Percentiles rank a stretch among this genome's conserved stretches.
Conservation (phyloP, 768 basidiomycete species). For the Tricholoma saponaceum region DNA sequence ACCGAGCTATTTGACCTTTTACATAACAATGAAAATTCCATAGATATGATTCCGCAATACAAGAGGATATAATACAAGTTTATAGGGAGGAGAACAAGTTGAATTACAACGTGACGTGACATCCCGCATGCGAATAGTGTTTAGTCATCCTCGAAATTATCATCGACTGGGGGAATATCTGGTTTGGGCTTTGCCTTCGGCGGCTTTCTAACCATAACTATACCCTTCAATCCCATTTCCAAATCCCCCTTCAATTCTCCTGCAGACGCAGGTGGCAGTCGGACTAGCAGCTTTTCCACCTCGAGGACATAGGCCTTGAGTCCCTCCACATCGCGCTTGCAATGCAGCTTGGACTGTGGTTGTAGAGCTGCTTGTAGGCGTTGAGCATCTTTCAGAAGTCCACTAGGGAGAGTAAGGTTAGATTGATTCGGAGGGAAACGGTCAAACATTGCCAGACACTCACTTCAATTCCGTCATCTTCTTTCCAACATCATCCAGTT, state of each 20-base stretch:
- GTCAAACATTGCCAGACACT: constrained; percentile 8
- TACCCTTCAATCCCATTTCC: constrained; percentile 27
- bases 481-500: constrained; percentile 28
- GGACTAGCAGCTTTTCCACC: constrained; percentile 23
- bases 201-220: constrained; percentile 17
- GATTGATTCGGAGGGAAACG: background rate
- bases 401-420: background rate
- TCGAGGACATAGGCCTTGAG: constrained; percentile 15
- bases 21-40: no score
- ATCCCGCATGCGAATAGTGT: background rate
- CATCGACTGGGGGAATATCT: constrained; percentile 10
- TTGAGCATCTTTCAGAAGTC: constrained; percentile 5
- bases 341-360: background rate
- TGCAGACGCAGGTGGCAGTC: constrained; percentile 15
- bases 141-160: constrained; percentile 11
- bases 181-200: constrained; percentile 15
- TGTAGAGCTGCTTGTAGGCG: constrained; percentile 17
- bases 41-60: no score
- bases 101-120: no score
- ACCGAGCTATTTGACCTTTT: no score
- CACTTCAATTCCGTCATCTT: constrained; percentile 30
- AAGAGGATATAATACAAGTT: no score
- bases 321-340: background rate
- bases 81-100: no score
- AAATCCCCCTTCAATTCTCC: constrained; percentile 23